Percentiles rank a stretch among this genome's conserved stretches.
These are phyloP conservation scores for Arabidopsis arenosa DNA, from an alignment of 345 rosid genomes.

Conservation along the genomic window DNA sequence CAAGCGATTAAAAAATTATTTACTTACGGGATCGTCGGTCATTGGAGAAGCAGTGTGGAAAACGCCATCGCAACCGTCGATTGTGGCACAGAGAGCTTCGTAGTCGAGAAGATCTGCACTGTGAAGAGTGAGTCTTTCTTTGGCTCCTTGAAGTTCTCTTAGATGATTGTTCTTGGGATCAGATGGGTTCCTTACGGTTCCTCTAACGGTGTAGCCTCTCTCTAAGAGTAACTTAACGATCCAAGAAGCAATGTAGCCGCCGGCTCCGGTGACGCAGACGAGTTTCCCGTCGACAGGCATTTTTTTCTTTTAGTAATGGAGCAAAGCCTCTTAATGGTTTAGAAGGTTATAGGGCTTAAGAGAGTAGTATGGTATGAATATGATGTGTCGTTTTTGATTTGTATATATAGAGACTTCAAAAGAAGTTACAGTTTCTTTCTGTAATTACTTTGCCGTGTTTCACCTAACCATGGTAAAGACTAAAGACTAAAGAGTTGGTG, in stretches of 20 bases:
- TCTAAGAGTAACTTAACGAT: conserved; percentile 83
- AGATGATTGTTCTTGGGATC: conserved; percentile 90
- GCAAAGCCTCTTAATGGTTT: conserved; percentile 14
- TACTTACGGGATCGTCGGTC: conserved; percentile 92
- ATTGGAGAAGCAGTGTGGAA: conserved; percentile 96
- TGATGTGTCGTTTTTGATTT: conserved; percentile 36
- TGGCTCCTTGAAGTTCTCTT: conserved; percentile 89
- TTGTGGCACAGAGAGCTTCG: conserved; percentile 63
- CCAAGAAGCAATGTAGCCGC: conserved; percentile 98
- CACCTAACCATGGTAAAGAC: conserved; percentile 41
- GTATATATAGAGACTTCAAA: conserved; percentile 39
- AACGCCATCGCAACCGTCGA: conserved; percentile 91
- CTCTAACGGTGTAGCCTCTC: conserved; percentile 78
- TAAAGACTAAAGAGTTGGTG: conserved; percentile 43
- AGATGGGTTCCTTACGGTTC: conserved; percentile 87
- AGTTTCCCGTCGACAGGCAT: conserved; percentile 65
- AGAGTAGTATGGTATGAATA: conserved; percentile 3
- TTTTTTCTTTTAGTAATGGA: background rate
- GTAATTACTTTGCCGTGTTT: conserved; percentile 23
- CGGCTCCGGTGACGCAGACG: conserved; percentile 97
- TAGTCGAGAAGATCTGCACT: conserved; percentile 87
- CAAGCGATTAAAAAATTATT: background rate
- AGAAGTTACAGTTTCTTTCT: background rate
- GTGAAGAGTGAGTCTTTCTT: conserved; percentile 75
- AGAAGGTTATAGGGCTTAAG: conserved; percentile 16